phyloP scores from a whole-genome alignment of 768 basidiomycete species.

The Cyclocybe cylindracea region DNA sequence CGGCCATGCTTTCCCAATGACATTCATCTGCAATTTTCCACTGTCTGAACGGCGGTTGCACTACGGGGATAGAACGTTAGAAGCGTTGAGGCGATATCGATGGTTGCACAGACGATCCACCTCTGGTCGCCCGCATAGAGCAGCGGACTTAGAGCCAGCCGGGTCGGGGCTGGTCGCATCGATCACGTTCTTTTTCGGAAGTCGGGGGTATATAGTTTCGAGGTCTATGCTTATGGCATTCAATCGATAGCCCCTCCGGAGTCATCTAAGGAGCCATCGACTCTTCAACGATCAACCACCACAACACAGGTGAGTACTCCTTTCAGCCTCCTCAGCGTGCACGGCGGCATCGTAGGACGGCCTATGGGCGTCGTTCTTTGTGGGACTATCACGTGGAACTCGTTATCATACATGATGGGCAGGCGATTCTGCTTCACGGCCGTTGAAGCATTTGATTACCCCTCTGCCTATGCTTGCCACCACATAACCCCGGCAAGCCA shows the following conservation, averaged over 20 bases:
- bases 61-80: no score
- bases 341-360: no score
- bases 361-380: neutral
- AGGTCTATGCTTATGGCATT: neutral
- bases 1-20: conserved; percentile 14
- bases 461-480: neutral
- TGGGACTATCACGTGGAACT: neutral
- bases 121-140: no score
- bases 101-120: no score
- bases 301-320: no score
- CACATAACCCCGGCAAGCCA: conserved; percentile 1
- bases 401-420: no score
- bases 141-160: conserved; percentile 13
- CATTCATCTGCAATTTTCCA: conserved; percentile 1
- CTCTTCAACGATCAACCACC: neutral
- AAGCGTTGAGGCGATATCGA: no score
- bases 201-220: conserved; percentile 11
- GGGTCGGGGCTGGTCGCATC: conserved; percentile 1
- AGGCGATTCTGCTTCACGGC: neutral
- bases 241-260: neutral
- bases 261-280: neutral
- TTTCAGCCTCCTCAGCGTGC: no score
- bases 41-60: neutral
- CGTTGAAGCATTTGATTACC: no score
- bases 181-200: conserved; percentile 17